Evolutionary conservation across 352 stramenopile species (phyloP).

Genomic region (Phytophthora constricta): DNA sequence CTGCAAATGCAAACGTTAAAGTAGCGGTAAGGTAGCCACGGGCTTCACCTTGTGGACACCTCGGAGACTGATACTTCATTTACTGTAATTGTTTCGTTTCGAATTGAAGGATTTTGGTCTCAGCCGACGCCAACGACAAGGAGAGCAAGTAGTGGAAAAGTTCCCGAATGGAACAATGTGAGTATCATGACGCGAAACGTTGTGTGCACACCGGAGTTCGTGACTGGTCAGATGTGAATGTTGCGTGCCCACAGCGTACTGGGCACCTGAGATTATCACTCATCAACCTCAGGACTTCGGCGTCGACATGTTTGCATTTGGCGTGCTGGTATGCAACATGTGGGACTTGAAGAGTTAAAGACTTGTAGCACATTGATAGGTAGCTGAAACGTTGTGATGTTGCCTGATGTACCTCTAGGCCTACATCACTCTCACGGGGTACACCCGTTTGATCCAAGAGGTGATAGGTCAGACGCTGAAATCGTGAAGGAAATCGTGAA

Average conservation of each 20-base stretch:
- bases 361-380: too few species aligned
- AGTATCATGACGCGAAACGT: slow-evolving; percentile 12
- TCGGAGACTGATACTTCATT: slow-evolving; percentile 2
- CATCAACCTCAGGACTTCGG: slow-evolving; percentile 69
- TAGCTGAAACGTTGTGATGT: background rate
- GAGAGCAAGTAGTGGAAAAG: slow-evolving; percentile 60
- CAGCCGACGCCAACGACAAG: slow-evolving; percentile 47
- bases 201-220: background rate
- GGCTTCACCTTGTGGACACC: background rate
- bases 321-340: slow-evolving; percentile 57
- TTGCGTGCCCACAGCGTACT: slow-evolving; percentile 59
- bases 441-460: slow-evolving; percentile 78
- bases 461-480: slow-evolving; percentile 73
- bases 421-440: slow-evolving; percentile 83
- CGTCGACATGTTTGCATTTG: slow-evolving; percentile 86
- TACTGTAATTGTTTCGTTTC: background rate
- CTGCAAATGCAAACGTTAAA: slow-evolving; percentile 67
- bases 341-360: too few species aligned
- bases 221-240: slow-evolving; percentile 1
- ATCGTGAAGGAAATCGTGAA: slow-evolving; percentile 66
- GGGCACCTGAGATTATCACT: slow-evolving; percentile 81
- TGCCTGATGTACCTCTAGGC: slow-evolving; percentile 46
- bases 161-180: slow-evolving; percentile 75
- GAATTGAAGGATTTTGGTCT: slow-evolving; percentile 72
- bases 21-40: slow-evolving; percentile 51